Percentiles rank a stretch among this genome's conserved stretches.
These are phyloP conservation scores for Eutypa lata DNA, from an alignment of 2,329 filamentous ascomycete genomes.

Conservation along the genomic window DNA sequence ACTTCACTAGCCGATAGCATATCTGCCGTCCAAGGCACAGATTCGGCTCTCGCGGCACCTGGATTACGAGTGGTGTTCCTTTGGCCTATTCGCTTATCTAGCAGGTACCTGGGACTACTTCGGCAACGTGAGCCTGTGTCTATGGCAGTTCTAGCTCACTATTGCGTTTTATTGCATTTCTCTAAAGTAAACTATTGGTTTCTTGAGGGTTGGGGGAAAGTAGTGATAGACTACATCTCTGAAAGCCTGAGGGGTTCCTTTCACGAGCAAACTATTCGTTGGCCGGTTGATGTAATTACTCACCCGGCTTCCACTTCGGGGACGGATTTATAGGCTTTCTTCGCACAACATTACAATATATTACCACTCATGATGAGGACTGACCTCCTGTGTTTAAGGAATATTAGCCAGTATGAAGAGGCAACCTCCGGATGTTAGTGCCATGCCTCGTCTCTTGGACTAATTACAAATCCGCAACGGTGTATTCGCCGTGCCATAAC, in stretches of 20 bases:
- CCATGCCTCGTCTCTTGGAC: too few relatives aligned
- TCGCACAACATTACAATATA: too few relatives aligned
- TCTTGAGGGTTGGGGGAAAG: background rate
- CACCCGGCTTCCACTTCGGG: too few relatives aligned
- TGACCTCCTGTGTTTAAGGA: too few relatives aligned
- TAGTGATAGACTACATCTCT: background rate
- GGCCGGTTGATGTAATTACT: too few relatives aligned
- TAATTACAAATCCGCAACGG: too few relatives aligned
- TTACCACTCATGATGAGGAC: too few relatives aligned
- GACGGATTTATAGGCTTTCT: too few relatives aligned
- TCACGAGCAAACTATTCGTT: background rate
- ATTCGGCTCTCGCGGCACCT: background rate
- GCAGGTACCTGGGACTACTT: background rate
- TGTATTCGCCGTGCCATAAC: too few relatives aligned
- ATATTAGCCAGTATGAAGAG: too few relatives aligned
- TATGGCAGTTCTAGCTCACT: background rate
- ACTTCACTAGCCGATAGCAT: background rate
- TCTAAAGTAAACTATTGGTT: background rate
- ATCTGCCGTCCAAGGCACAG: background rate
- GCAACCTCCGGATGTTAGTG: too few relatives aligned
- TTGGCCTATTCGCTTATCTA: background rate
- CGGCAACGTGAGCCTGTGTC: background rate
- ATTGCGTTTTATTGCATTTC: background rate
- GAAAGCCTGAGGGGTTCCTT: background rate
- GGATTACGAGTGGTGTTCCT: background rate